These are phyloP conservation scores for Pyrus betulifolia DNA, from an alignment of 306 rosid species.

Conservation along the genomic window DNA sequence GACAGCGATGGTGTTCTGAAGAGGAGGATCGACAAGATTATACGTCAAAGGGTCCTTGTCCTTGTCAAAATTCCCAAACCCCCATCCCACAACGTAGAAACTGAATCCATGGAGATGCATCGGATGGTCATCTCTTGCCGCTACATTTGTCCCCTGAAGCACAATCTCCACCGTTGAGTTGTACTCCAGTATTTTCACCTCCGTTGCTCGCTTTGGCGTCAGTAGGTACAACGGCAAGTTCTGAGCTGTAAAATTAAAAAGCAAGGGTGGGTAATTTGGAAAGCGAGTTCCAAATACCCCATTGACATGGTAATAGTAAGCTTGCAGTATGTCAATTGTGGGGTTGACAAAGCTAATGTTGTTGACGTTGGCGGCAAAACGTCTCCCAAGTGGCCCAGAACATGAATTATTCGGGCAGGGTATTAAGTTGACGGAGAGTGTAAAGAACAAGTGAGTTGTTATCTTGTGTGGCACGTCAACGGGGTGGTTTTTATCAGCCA, in stretches of 20 bases:
- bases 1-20: slow-evolving; percentile 17
- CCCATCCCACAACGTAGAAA: slow-evolving; percentile 20
- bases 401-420: slow-evolving; percentile 15
- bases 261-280: slow-evolving; percentile 12
- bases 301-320: slow-evolving; percentile 9
- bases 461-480: not conserved
- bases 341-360: slow-evolving; percentile 28
- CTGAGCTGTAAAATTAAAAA: slow-evolving; percentile 15
- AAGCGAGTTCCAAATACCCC: slow-evolving; percentile 11
- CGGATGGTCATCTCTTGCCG: slow-evolving; percentile 21
- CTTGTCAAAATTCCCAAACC: slow-evolving; percentile 23
- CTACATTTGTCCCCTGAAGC: slow-evolving; percentile 22
- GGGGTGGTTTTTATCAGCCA: not conserved
- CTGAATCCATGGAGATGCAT: slow-evolving; percentile 30
- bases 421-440: slow-evolving; percentile 6
- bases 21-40: slow-evolving; percentile 29
- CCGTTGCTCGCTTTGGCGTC: slow-evolving; percentile 7
- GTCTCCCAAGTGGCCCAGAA: slow-evolving; percentile 16
- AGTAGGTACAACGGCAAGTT: slow-evolving; percentile 2
- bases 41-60: slow-evolving; percentile 14
- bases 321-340: slow-evolving; percentile 18
- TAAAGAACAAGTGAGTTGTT: not conserved
- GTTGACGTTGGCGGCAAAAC: slow-evolving; percentile 16
- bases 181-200: slow-evolving; percentile 22
- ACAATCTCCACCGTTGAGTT: slow-evolving; percentile 19